Percentiles rank a stretch among this genome's conserved stretches.
These are phyloP conservation scores for Sindora glabra DNA, from an alignment of 306 rosid genomes.

Conservation along the genomic window DNA sequence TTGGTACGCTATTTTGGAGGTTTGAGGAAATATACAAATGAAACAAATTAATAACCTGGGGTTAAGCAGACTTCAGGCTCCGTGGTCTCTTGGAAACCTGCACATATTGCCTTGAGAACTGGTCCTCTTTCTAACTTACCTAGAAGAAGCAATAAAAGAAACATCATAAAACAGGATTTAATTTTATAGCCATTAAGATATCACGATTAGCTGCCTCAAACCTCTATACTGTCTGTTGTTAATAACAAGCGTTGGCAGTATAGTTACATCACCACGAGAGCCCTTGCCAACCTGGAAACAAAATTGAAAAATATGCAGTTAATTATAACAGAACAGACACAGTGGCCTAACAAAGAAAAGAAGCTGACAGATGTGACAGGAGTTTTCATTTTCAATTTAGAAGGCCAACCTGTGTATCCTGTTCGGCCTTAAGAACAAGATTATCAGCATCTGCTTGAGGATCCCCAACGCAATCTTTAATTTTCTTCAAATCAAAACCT, in stretches of 20 bases:
- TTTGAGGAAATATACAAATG: not conserved
- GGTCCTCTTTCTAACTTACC: slow-evolving; percentile 82
- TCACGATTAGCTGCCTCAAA: slow-evolving; percentile 10
- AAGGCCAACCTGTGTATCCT: slow-evolving; percentile 67
- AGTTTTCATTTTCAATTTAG: not conserved
- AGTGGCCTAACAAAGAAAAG: slow-evolving; percentile 3
- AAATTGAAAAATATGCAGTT: slow-evolving; percentile 15
- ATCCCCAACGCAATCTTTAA: slow-evolving; percentile 74
- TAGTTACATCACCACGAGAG: slow-evolving; percentile 90
- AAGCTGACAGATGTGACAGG: not conserved
- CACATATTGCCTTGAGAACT: slow-evolving; percentile 86
- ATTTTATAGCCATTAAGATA: not conserved
- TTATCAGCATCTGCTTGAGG: slow-evolving; percentile 63
- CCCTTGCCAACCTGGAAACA: slow-evolving; percentile 78
- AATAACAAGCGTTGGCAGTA: slow-evolving; percentile 90
- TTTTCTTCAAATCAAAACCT: slow-evolving; percentile 70
- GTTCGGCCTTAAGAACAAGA: slow-evolving; percentile 78
- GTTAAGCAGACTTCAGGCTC: slow-evolving; percentile 87
- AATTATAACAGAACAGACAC: slow-evolving; percentile 2
- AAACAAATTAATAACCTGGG: slow-evolving; percentile 42
- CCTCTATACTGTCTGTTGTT: slow-evolving; percentile 93
- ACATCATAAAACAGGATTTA: not conserved
- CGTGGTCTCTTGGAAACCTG: slow-evolving; percentile 85
- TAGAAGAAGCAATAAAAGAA: slow-evolving; percentile 22
- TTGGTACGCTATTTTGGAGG: no score